Percentiles rank a stretch among this genome's conserved stretches.
Evolutionary conservation across 2,329 filamentous ascomycete species (phyloP).

Genomic region (Myriosclerotinia duriaeana): DNA sequence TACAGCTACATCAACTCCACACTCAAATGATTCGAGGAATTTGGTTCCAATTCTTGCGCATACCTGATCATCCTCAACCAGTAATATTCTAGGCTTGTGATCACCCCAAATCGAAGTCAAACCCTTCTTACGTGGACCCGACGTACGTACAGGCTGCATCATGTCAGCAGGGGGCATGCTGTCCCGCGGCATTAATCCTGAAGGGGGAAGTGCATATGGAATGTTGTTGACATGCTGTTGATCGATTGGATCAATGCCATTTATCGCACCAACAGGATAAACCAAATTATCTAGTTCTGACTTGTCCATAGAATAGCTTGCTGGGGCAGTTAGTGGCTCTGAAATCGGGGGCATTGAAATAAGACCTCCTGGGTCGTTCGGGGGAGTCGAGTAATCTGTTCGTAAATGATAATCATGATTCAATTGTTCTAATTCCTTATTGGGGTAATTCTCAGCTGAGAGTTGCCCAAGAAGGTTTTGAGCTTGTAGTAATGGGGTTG

Average conservation of each 20-base stretch:
- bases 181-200: conserved; percentile 44
- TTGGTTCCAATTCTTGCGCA: conserved; percentile 68
- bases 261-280: conserved; percentile 86
- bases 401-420: conserved; percentile 44
- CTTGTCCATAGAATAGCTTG: conserved; percentile 47
- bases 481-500: conserved; percentile 67
- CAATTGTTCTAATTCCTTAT: conserved; percentile 64
- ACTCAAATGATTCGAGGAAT: conserved; percentile 64
- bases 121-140: conserved; percentile 46
- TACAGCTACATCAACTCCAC: conserved; percentile 66
- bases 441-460: conserved; percentile 64
- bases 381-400: conserved; percentile 39
- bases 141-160: conserved; percentile 44
- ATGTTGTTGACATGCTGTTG: conserved; percentile 94
- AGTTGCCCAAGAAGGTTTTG: conserved; percentile 65
- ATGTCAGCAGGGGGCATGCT: conserved; percentile 47
- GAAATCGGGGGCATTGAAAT: conserved; percentile 42
- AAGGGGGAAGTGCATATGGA: conserved; percentile 74
- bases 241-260: conserved; percentile 93
- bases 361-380: conserved; percentile 35
- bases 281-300: conserved; percentile 68
- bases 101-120: conserved; percentile 55
- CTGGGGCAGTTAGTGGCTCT: conserved; percentile 46
- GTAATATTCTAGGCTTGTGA: conserved; percentile 73
- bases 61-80: conserved; percentile 80